Percentiles rank a stretch among this genome's conserved stretches.
Conservation (phyloP, 2,329 filamentous ascomycete species). For the Biscogniauxia marginata region DNA sequence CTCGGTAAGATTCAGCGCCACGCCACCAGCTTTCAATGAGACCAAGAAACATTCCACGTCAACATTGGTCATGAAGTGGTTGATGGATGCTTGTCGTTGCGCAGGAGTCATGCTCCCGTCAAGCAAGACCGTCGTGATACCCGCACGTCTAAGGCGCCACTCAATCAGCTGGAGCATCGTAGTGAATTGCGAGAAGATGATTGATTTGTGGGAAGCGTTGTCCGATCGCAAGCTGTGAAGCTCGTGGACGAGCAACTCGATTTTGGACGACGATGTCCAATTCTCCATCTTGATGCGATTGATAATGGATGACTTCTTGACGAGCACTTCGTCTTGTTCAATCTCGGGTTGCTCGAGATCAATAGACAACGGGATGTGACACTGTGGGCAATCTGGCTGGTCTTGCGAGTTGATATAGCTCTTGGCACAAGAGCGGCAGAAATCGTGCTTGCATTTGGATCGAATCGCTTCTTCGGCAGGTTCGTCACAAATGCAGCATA, state of each 20-base stretch:
- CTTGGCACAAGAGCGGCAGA: conserved; percentile 78
- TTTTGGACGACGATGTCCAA: conserved; percentile 98
- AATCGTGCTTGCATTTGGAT: conserved; percentile 90
- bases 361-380: conserved; percentile 85
- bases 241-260: conserved; percentile 93
- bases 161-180: conserved; percentile 97
- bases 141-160: conserved; percentile 93
- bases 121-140: conserved; percentile 97
- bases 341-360: conserved; percentile 95
- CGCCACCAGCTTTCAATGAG: conserved; percentile 92
- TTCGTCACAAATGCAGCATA: conserved; percentile 96
- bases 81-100: conserved; percentile 89
- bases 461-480: conserved; percentile 91
- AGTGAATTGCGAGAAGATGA: conserved; percentile 96
- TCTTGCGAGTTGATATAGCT: conserved; percentile 79
- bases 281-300: conserved; percentile 99
- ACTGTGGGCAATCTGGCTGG: conserved; percentile 79
- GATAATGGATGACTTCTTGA: conserved; percentile 97
- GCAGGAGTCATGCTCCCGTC: conserved; percentile 96
- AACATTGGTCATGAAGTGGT: conserved; percentile 93
- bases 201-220: conserved; percentile 92
- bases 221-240: conserved; percentile 88
- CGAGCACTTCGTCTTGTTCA: conserved; percentile 79
- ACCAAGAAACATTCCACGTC: conserved; percentile 96
- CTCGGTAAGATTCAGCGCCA: conserved; percentile 92